phyloP scores from a whole-genome alignment of 768 basidiomycete species.

The Symmetrospora coprosmae region DNA sequence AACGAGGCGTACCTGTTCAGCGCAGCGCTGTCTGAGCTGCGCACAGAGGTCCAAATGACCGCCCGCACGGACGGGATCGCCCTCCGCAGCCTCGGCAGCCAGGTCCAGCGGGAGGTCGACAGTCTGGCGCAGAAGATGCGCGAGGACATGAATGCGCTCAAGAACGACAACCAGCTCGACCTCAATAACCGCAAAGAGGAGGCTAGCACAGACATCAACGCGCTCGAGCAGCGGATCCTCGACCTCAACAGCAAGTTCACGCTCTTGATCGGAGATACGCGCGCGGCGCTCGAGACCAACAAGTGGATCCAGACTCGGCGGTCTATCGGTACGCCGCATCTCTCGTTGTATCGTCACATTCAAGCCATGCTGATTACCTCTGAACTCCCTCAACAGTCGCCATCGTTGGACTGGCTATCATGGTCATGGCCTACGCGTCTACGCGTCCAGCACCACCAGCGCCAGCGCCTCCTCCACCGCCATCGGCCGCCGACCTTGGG shows the following conservation, averaged over 20 bases:
- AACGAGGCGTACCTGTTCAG: constrained; percentile 90
- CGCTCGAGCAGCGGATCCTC: constrained; percentile 61
- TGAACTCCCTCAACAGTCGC: constrained; percentile 1
- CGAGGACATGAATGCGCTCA: constrained; percentile 72
- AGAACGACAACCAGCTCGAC: constrained; percentile 95
- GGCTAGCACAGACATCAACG: constrained; percentile 65
- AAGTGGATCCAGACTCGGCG: constrained; percentile 40
- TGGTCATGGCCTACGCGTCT: constrained; percentile 12
- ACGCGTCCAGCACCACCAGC: constrained; percentile 13
- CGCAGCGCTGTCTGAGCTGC: constrained; percentile 78
- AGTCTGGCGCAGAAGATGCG: constrained; percentile 76
- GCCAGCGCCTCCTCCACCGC: constrained; percentile 1
- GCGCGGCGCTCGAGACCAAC: constrained; percentile 40
- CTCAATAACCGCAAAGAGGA: constrained; percentile 87
- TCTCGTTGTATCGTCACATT: neutral
- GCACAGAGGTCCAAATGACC: constrained; percentile 66
- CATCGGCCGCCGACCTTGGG: constrained; percentile 16
- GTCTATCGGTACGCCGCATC: constrained; percentile 29
- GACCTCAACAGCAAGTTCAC: constrained; percentile 42
- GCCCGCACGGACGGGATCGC: constrained; percentile 70
- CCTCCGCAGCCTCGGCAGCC: constrained; percentile 60
- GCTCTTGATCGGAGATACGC: constrained; percentile 39
- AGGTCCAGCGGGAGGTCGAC: constrained; percentile 75
- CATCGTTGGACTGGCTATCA: constrained; percentile 13
- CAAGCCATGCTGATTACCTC: neutral